Evolutionary conservation across 208 protist genomes (phyloP).

Genomic region (Leishmania gerbilli): DNA sequence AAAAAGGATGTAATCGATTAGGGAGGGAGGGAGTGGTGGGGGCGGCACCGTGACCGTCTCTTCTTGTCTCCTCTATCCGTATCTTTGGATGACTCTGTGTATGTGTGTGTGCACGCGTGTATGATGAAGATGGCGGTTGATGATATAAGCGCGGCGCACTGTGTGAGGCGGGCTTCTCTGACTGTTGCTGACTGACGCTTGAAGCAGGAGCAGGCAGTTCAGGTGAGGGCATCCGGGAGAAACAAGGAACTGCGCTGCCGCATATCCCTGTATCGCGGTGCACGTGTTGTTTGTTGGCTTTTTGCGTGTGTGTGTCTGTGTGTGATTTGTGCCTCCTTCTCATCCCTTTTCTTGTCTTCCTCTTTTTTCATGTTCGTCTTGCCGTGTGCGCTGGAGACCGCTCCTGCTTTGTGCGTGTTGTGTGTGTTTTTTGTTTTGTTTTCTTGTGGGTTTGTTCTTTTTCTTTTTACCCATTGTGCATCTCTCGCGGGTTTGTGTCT

Average conservation of each 20-base stretch:
- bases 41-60: background rate
- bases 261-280: slow-evolving; percentile 6
- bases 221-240: background rate
- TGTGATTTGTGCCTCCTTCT: background rate
- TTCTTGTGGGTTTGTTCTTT: background rate
- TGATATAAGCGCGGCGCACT: too few species aligned
- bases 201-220: background rate
- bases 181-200: background rate
- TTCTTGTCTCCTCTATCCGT: background rate
- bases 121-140: background rate
- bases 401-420: slow-evolving; percentile 8
- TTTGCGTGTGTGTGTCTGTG: background rate
- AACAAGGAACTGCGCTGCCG: background rate
- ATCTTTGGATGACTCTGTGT: background rate
- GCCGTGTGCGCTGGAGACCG: slow-evolving; percentile 2
- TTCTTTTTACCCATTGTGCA: background rate
- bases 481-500: background rate
- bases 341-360: slow-evolving; percentile 3
- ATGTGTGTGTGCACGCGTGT: background rate
- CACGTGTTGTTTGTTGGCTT: background rate
- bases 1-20: background rate
- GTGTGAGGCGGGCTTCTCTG: background rate
- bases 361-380: background rate
- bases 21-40: background rate
- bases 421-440: background rate